Evolutionary conservation across 2,329 filamentous ascomycete genomes (phyloP).

Genomic region (Aspergillus piperis): DNA sequence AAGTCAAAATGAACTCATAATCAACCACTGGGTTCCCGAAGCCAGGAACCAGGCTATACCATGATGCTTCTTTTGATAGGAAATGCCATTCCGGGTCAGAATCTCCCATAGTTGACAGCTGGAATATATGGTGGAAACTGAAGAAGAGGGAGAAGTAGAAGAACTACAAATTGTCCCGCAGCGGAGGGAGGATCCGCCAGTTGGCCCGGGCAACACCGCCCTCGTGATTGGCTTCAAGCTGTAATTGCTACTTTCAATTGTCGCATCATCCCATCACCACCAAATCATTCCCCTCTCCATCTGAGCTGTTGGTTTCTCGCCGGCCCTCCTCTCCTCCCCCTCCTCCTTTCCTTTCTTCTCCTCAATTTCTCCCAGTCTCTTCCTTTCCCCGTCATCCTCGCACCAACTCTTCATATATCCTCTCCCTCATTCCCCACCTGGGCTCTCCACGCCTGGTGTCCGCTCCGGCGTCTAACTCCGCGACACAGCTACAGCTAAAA

Average conservation of each 20-base stretch:
- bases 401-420: constrained; percentile 1
- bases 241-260: neutral
- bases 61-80: too few species aligned
- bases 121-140: too few species aligned
- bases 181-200: neutral
- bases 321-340: neutral
- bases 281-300: neutral
- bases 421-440: constrained; percentile 12
- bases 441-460: constrained; percentile 33
- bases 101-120: too few species aligned
- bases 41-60: too few species aligned
- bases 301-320: neutral
- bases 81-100: too few species aligned
- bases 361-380: neutral
- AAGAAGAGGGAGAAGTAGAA: too few species aligned
- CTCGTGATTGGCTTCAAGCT: constrained; percentile 4
- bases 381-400: constrained; percentile 2
- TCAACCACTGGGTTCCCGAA: too few species aligned
- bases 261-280: constrained; percentile 7
- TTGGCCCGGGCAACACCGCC: constrained; percentile 5
- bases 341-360: neutral
- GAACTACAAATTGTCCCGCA: neutral
- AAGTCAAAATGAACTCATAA: too few species aligned
- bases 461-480: constrained; percentile 25
- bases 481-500: constrained; percentile 30